Evolutionary conservation across 352 stramenopile species (phyloP), one percentile per base, ranked within the genome.

Genomic region (Aphanomyces euteiches): DNA sequence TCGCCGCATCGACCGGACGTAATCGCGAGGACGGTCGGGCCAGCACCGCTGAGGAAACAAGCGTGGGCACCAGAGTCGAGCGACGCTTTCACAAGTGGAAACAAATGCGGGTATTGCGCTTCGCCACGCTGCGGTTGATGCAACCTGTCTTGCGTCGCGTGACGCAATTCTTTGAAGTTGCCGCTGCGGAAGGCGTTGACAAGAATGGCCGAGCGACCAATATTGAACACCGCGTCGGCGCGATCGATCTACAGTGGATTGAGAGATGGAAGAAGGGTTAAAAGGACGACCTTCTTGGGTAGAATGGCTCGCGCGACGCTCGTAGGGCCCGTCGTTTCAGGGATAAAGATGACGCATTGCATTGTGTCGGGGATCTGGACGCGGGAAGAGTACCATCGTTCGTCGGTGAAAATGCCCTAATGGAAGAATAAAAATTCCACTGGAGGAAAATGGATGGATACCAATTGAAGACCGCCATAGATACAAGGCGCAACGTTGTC

Each of bases 401-500:
- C 87, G 69, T 98, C 96, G 50, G 95, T 98, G 56, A 88, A 87
- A 69, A 95, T 92, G 38, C 87, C 87, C 64, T 70, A 64, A 3
- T 5, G n/a, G 40, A 13, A 56, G 6, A 3, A 13, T 47, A 2
- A 21, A 67, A 10, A 15, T 3, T 21, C 8, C 43, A 48, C 54
- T n/a, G n/a, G n/a, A 61, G 28, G 28, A 61, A 41, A n/a, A 40
- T 61, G 54, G n/a, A 63, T 5, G n/a, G 17, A 47, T 53, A 90
- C 90, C 70, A 99, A 85, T 85, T 99, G 97, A 72, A 99, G 89
- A 28, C 97, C 97, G 63, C 97, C 97, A 75, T 99, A 99, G 75
- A 99, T 99, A 13, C 94, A 96, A 0, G 97, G 97, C 53, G 97
- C 96, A 13, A 99, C 97, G 76, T 99, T 99, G 81, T 99, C 97